phyloP scores from a whole-genome alignment of 345 rosid species.

The Hirschfeldia incana region DNA sequence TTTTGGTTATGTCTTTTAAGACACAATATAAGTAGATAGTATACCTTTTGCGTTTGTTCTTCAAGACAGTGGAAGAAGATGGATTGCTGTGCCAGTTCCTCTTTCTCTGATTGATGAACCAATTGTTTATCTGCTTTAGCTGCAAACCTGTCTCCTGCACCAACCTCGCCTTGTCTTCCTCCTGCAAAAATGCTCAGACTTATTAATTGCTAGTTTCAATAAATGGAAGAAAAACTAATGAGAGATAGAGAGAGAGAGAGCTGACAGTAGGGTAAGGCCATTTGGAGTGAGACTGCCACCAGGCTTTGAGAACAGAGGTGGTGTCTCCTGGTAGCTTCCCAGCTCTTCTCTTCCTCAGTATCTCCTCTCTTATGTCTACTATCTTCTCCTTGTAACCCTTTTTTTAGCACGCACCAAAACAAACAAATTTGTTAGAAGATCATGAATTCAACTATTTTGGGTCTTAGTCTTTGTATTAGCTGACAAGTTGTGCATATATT shows the following conservation, averaged over 20 bases:
- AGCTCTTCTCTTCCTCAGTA: slow-evolving; percentile 94
- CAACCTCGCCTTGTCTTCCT: slow-evolving; percentile 95
- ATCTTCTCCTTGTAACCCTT: slow-evolving; percentile 98
- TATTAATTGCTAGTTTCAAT: neutral
- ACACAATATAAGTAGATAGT: neutral
- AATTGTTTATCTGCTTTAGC: slow-evolving; percentile 93
- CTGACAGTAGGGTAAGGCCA: slow-evolving; percentile 99
- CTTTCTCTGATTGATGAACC: slow-evolving; percentile 99
- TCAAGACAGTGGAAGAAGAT: slow-evolving; percentile 73
- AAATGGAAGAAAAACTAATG: neutral
- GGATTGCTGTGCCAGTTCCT: slow-evolving; percentile 97
- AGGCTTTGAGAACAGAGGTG: slow-evolving; percentile 78
- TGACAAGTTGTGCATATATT: neutral
- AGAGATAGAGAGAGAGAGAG: slow-evolving; percentile 13
- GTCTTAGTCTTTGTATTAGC: no score
- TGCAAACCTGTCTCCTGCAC: slow-evolving; percentile 98
- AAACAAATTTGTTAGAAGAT: slow-evolving; percentile 13
- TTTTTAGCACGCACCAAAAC: neutral
- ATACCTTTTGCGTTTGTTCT: slow-evolving; percentile 96
- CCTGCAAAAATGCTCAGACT: slow-evolving; percentile 48
- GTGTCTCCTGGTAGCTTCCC: slow-evolving; percentile 99
- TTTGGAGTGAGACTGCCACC: slow-evolving; percentile 98
- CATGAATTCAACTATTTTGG: neutral
- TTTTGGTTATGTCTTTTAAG: neutral
- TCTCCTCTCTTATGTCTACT: slow-evolving; percentile 93